Evolutionary conservation across 768 basidiomycete species (phyloP).

Genomic region (Phylloporus rhodoxanthus): DNA sequence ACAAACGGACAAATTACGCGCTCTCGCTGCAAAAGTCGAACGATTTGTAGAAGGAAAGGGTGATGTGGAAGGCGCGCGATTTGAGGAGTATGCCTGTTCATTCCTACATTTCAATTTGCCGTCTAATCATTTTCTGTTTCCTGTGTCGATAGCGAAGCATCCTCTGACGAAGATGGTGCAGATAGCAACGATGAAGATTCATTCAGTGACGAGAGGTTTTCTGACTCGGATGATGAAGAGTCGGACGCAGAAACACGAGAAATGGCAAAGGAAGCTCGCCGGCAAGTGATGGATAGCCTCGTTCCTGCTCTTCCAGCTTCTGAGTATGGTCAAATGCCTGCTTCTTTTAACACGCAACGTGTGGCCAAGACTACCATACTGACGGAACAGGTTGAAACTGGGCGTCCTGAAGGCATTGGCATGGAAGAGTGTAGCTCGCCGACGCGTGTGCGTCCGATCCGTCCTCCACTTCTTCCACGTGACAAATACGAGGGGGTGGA

Average conservation of each 20-base stretch:
- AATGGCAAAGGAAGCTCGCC: slow-evolving; percentile 37
- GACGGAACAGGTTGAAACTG: slow-evolving; percentile 35
- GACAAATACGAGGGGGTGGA: slow-evolving; percentile 90
- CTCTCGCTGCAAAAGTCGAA: slow-evolving; percentile 80
- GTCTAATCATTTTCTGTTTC: not conserved
- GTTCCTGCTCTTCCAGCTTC: slow-evolving; percentile 73
- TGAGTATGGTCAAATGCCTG: slow-evolving; percentile 87
- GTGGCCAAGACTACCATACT: slow-evolving; percentile 44
- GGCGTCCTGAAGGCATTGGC: slow-evolving; percentile 8
- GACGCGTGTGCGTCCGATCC: slow-evolving; percentile 41
- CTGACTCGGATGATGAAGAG: slow-evolving; percentile 41
- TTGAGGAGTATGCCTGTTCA: slow-evolving; percentile 65
- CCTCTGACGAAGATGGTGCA: slow-evolving; percentile 57
- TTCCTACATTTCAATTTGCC: not conserved
- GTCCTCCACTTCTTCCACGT: slow-evolving; percentile 75
- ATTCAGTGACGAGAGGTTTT: slow-evolving; percentile 38
- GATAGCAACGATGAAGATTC: slow-evolving; percentile 29
- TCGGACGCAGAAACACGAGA: slow-evolving; percentile 30
- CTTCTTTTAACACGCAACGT: slow-evolving; percentile 70
- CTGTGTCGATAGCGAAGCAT: slow-evolving; percentile 45
- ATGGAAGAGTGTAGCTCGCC: slow-evolving; percentile 9
- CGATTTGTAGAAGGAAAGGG: slow-evolving; percentile 90
- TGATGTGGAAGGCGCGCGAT: slow-evolving; percentile 80
- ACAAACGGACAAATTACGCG: slow-evolving; percentile 65
- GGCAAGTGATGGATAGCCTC: slow-evolving; percentile 69